phyloP scores from a whole-genome alignment of 2,329 filamentous ascomycete genomes.

The Colletotrichum camelliae region DNA sequence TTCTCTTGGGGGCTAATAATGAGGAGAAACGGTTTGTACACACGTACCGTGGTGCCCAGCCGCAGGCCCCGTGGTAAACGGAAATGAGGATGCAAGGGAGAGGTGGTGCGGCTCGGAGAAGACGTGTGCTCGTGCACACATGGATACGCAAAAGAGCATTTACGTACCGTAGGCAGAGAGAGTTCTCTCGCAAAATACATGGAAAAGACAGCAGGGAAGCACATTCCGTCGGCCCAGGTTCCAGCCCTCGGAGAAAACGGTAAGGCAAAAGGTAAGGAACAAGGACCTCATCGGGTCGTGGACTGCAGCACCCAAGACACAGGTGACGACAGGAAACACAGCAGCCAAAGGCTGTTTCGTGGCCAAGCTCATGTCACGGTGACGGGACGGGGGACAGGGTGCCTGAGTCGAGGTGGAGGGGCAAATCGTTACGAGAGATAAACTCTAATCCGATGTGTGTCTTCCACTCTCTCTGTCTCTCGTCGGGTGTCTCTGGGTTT shows the following conservation, averaged over 20 bases:
- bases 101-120: neutral
- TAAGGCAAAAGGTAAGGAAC: neutral
- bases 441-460: conserved; percentile 8
- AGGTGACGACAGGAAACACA: conserved; percentile 8
- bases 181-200: neutral
- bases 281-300: neutral
- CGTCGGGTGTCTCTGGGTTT: neutral
- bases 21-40: conserved; percentile 1
- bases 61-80: neutral
- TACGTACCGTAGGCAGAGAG: neutral
- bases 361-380: conserved; percentile 13
- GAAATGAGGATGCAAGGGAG: neutral
- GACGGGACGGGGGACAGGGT: conserved; percentile 1
- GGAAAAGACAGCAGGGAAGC: neutral
- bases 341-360: conserved; percentile 5
- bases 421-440: conserved; percentile 12
- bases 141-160: neutral
- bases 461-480: neutral
- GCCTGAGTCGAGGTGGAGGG: conserved; percentile 18
- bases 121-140: neutral
- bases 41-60: neutral
- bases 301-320: neutral
- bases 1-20: neutral
- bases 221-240: neutral
- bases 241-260: neutral